A percentile compares a stretch with the other conserved stretches of the same genome.
Evolutionary conservation across 2,329 filamentous ascomycete species (phyloP).

Genomic region (Xylaria sp.): DNA sequence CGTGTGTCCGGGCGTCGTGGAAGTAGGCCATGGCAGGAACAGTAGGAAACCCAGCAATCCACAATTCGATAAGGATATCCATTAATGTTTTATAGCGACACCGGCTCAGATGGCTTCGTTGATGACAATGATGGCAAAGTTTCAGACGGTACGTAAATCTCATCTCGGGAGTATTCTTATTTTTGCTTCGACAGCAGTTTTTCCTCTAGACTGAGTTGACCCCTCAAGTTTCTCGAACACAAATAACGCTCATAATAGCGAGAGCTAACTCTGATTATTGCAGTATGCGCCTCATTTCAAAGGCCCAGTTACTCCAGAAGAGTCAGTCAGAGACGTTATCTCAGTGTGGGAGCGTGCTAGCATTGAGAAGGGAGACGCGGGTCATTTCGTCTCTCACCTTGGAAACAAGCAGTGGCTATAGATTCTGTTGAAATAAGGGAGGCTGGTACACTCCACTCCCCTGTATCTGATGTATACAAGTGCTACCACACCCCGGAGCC

Average conservation of each 20-base stretch:
- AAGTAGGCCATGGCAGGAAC: background rate
- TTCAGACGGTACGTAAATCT: background rate
- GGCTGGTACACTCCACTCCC: too few species aligned
- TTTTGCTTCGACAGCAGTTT: background rate
- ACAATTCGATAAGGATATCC: background rate
- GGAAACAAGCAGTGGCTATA: slow-evolving; percentile 23
- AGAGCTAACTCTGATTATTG: background rate
- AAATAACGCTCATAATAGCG: background rate
- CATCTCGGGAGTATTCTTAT: background rate
- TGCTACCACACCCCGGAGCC: too few species aligned
- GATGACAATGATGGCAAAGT: slow-evolving; percentile 1
- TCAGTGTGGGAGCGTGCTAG: slow-evolving; percentile 6
- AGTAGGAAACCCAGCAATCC: background rate
- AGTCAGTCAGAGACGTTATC: background rate
- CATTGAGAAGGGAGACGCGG: slow-evolving; percentile 8
- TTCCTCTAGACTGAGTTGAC: background rate
- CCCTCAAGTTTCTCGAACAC: background rate
- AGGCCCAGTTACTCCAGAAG: background rate
- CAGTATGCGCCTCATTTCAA: slow-evolving; percentile 13
- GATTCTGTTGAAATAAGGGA: too few species aligned
- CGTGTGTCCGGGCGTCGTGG: slow-evolving; percentile 3
- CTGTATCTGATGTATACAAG: too few species aligned
- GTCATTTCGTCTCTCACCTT: slow-evolving; percentile 1
- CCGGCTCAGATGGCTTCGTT: background rate
- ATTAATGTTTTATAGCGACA: slow-evolving; percentile 1